These are phyloP conservation scores for Penicillium goetzii DNA, from an alignment of 495 filamentous ascomycete species.

Conservation along the genomic window DNA sequence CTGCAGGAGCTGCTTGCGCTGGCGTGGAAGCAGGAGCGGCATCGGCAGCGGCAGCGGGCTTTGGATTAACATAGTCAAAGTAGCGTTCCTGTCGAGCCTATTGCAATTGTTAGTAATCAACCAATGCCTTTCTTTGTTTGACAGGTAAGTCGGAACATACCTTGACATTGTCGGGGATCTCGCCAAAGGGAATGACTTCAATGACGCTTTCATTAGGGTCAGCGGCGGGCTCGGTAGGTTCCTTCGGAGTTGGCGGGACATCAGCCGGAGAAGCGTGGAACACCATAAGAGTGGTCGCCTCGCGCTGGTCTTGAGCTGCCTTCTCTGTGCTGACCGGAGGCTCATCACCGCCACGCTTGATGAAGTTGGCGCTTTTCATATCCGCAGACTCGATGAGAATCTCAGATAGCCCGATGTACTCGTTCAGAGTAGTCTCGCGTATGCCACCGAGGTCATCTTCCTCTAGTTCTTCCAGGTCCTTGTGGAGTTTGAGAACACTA, in stretches of 20 bases:
- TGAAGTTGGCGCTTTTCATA: conserved; percentile 53
- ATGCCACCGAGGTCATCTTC: conserved; percentile 67
- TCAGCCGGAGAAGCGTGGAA: conserved; percentile 75
- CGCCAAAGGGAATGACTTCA: conserved; percentile 51
- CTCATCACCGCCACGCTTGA: conserved; percentile 65
- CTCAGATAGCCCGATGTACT: conserved; percentile 49
- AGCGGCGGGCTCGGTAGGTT: conserved; percentile 63
- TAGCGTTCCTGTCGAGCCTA: conserved; percentile 53
- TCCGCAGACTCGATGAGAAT: conserved; percentile 63
- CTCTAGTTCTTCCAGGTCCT: conserved; percentile 61
- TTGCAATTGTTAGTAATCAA: conserved; percentile 12
- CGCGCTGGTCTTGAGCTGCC: conserved; percentile 68
- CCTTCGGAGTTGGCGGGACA: conserved; percentile 76
- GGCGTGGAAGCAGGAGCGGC: conserved; percentile 27
- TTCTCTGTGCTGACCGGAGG: conserved; percentile 66
- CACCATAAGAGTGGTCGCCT: conserved; percentile 79
- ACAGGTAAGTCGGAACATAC: conserved; percentile 34
- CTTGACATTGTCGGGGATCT: conserved; percentile 50
- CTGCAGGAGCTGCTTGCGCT: conserved; percentile 22
- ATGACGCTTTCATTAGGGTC: conserved; percentile 40
- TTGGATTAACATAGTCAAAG: conserved; percentile 43
- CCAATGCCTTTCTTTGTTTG: not conserved
- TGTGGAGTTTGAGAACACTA: conserved; percentile 76
- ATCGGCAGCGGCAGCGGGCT: conserved; percentile 29
- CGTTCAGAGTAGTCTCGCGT: conserved; percentile 49